phyloP scores from a whole-genome alignment of 2,329 filamentous ascomycete genomes.

The Karstenula rhodostoma region DNA sequence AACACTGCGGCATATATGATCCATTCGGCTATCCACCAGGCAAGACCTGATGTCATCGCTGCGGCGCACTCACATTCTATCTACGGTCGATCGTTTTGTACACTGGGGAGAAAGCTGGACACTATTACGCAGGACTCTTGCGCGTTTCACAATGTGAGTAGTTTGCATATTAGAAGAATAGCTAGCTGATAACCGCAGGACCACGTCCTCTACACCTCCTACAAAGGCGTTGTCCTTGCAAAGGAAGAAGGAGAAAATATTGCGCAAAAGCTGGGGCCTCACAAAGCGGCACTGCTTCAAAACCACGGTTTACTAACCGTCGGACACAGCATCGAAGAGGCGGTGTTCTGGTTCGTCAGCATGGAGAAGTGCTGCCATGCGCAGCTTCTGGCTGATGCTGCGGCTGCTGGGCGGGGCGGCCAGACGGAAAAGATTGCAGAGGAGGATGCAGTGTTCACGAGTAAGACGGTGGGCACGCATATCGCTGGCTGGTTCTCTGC shows the following conservation, averaged over 20 bases:
- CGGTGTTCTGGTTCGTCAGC: conserved; percentile 63
- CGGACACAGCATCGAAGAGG: conserved; percentile 59
- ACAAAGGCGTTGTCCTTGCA: conserved; percentile 63
- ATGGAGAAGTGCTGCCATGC: conserved; percentile 63
- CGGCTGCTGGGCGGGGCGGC: conserved; percentile 67
- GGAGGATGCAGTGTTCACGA: conserved; percentile 73
- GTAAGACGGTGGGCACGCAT: conserved; percentile 69
- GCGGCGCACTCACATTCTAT: conserved; percentile 67
- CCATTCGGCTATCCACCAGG: conserved; percentile 66
- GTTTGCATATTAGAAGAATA: neutral
- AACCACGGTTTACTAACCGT: conserved; percentile 64
- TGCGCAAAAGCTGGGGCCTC: conserved; percentile 56
- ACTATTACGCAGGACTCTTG: conserved; percentile 67
- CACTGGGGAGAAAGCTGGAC: conserved; percentile 66
- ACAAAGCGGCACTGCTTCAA: conserved; percentile 62
- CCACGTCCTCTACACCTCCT: conserved; percentile 60
- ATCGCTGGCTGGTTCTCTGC: conserved; percentile 74
- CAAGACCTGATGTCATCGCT: conserved; percentile 65
- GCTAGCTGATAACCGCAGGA: conserved; percentile 53
- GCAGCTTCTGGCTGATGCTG: conserved; percentile 63
- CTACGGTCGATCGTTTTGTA: conserved; percentile 68
- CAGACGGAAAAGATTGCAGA: conserved; percentile 72
- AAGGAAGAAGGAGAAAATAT: conserved; percentile 63
- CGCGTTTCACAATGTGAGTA: conserved; percentile 56
- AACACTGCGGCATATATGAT: conserved; percentile 65